phyloP scores from a whole-genome alignment of 176 grass and related monocot genomes.

The Tillandsia leiboldiana region DNA sequence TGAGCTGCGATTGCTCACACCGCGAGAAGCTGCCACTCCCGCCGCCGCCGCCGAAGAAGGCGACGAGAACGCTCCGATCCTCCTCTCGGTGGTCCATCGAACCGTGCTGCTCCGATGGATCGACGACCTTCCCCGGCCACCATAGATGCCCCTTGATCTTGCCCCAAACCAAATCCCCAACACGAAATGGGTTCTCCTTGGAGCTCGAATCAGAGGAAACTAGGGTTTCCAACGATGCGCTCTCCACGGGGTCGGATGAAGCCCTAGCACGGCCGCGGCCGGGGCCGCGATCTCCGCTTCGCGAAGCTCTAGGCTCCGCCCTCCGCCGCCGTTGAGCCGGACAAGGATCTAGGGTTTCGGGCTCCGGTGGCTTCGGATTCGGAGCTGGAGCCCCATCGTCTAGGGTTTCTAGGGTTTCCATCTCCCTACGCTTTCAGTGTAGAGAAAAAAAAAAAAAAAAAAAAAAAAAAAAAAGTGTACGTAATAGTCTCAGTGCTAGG shows the following conservation, averaged over 20 bases:
- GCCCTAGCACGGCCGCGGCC: not conserved
- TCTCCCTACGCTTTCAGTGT: not conserved
- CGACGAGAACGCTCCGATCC: not conserved
- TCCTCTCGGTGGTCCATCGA: not conserved
- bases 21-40: not conserved
- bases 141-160: not conserved
- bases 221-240: not conserved
- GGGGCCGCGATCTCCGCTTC: not conserved
- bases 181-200: not conserved
- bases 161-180: conserved; percentile 13
- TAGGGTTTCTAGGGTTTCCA: conserved; percentile 3
- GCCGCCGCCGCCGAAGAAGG: not conserved
- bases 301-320: not conserved
- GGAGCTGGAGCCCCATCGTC: not conserved
- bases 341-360: too few species aligned
- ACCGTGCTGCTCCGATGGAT: not conserved
- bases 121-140: conserved; percentile 19
- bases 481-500: not conserved
- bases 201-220: not conserved
- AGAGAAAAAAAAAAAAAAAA: not conserved
- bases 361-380: not conserved
- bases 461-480: not conserved
- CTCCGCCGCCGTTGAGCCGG: not conserved
- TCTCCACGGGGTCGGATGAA: not conserved
- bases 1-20: conserved; percentile 7